These are phyloP conservation scores for Cytospora paraplurivora DNA, from an alignment of 2,329 filamentous ascomycete species.

Conservation along the genomic window DNA sequence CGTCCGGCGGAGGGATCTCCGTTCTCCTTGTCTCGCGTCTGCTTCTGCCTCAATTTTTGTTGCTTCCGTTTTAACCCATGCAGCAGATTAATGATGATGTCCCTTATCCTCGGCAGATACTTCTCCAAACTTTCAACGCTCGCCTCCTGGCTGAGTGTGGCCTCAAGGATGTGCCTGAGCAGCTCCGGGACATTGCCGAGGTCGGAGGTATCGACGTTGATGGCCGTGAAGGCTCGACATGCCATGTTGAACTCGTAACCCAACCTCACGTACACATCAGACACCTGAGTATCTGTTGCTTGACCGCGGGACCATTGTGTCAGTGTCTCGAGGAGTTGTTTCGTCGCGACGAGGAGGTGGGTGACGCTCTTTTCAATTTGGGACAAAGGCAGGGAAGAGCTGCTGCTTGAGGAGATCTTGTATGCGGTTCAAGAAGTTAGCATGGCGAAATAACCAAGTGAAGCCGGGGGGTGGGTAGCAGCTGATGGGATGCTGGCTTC, in stretches of 20 bases:
- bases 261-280: conserved; percentile 94
- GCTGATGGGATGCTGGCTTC: conserved; percentile 7
- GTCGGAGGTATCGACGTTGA: conserved; percentile 93
- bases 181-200: conserved; percentile 93
- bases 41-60: conserved; percentile 74
- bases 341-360: conserved; percentile 94
- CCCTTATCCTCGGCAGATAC: conserved; percentile 90
- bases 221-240: conserved; percentile 92
- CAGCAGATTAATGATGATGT: conserved; percentile 97
- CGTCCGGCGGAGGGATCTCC: conserved; percentile 40
- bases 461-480: conserved; percentile 3
- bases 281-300: conserved; percentile 92
- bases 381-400: conserved; percentile 73
- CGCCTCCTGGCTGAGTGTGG: conserved; percentile 94
- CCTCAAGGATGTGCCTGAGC: conserved; percentile 86
- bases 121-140: conserved; percentile 91
- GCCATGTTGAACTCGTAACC: conserved; percentile 99
- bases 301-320: conserved; percentile 96
- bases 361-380: conserved; percentile 99
- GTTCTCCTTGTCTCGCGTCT: conserved; percentile 58
- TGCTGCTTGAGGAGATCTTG: conserved; percentile 51
- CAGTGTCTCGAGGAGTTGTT: conserved; percentile 94
- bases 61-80: conserved; percentile 98
- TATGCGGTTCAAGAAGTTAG: conserved; percentile 36
- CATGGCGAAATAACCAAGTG: conserved; percentile 10